phyloP scores from a whole-genome alignment of 352 stramenopile genomes.

The Blastocystis sp. region DNA sequence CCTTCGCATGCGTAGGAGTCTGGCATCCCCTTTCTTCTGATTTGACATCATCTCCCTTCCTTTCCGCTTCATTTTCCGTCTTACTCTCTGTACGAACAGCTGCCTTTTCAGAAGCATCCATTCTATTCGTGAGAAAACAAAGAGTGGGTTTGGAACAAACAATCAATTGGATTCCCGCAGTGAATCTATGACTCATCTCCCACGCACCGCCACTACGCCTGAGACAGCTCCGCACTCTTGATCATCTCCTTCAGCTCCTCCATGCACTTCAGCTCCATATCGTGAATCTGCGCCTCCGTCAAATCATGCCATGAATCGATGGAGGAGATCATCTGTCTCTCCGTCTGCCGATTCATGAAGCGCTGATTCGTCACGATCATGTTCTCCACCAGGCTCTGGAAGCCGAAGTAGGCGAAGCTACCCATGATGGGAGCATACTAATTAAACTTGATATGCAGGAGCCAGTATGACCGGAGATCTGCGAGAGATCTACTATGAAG shows the following conservation, averaged over 20 bases:
- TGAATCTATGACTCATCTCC: neutral
- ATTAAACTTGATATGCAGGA: constrained; percentile 40
- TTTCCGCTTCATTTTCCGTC: neutral
- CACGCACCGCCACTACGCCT: neutral
- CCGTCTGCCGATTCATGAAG: constrained; percentile 51
- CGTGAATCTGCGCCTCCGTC: neutral
- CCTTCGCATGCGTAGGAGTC: neutral
- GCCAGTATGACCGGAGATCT: constrained; percentile 22
- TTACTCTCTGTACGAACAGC: neutral
- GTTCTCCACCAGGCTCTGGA: constrained; percentile 12
- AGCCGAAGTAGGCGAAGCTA: constrained; percentile 31
- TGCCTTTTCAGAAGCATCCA: neutral
- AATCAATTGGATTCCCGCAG: neutral
- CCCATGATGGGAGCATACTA: neutral
- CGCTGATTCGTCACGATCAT: constrained; percentile 27
- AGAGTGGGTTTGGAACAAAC: neutral
- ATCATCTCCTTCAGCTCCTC: constrained; percentile 35
- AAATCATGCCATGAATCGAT: constrained; percentile 33
- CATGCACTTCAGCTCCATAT: constrained; percentile 29
- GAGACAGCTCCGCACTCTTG: neutral
- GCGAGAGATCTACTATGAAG: neutral
- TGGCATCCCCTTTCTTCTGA: neutral
- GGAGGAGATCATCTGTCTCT: constrained; percentile 26
- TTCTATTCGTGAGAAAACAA: neutral
- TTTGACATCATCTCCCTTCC: neutral